A percentile compares a stretch with the other conserved stretches of the same genome.
Conservation (phyloP, 2,329 filamentous ascomycete genomes). For the Diatrype stigma region DNA sequence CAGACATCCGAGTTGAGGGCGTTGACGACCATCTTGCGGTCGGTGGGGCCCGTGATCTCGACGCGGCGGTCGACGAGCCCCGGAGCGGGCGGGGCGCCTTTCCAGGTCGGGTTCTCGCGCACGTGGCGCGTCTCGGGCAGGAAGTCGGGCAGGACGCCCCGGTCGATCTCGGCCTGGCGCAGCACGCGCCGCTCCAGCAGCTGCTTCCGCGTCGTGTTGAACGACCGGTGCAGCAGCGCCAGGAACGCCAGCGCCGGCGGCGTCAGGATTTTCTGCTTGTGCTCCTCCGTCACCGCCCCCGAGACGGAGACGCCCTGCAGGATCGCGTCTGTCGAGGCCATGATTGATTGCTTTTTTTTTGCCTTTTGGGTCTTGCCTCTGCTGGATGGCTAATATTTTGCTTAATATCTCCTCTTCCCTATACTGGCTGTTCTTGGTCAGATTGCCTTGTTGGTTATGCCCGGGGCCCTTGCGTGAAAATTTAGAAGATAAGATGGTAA, state of each 20-base stretch:
- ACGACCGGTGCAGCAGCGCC: constrained; percentile 88
- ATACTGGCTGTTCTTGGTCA: neutral
- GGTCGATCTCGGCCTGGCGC: constrained; percentile 90
- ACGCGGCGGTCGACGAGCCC: constrained; percentile 90
- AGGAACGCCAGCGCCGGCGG: constrained; percentile 89
- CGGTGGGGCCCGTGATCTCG: constrained; percentile 95
- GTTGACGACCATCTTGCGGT: constrained; percentile 99
- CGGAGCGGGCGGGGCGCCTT: constrained; percentile 83
- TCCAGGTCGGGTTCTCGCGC: constrained; percentile 91
- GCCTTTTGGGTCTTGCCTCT: neutral
- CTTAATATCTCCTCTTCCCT: neutral
- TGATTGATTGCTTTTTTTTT: constrained; percentile 32
- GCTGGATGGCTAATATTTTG: neutral
- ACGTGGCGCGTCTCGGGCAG: constrained; percentile 93
- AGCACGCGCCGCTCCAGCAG: constrained; percentile 81
- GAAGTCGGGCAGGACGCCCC: constrained; percentile 85
- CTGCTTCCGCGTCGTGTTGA: constrained; percentile 83
- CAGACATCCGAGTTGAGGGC: constrained; percentile 93
- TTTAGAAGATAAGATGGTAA: constrained; percentile 3
- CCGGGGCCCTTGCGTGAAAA: constrained; percentile 10
- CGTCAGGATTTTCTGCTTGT: constrained; percentile 88
- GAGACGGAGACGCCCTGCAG: constrained; percentile 86
- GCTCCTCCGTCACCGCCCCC: constrained; percentile 70
- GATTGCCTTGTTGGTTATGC: neutral
- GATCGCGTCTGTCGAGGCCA: constrained; percentile 70